phyloP scores from a whole-genome alignment of 2,329 filamentous ascomycete genomes.

The Cordyceps cateniannulata region DNA sequence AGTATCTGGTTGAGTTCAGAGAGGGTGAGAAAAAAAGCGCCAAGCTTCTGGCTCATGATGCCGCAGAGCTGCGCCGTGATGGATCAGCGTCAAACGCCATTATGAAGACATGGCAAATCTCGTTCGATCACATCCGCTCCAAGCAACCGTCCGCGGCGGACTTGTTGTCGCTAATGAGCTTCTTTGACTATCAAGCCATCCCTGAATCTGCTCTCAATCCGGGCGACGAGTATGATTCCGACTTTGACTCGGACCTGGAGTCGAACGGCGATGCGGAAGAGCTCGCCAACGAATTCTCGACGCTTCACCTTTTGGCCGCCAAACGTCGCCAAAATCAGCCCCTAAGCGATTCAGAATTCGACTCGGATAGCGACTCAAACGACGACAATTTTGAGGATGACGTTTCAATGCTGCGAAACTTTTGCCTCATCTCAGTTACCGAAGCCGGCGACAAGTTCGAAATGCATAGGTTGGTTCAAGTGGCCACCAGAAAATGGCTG shows the following conservation, averaged over 20 bases:
- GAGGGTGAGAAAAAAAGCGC: slow-evolving; percentile 12
- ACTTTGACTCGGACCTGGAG: background rate
- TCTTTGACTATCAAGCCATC: slow-evolving; percentile 38
- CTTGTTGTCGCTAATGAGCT: slow-evolving; percentile 39
- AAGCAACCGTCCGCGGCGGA: slow-evolving; percentile 29
- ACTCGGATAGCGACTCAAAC: no score
- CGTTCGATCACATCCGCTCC: slow-evolving; percentile 27
- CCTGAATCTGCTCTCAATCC: slow-evolving; percentile 25
- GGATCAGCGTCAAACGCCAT: slow-evolving; percentile 18
- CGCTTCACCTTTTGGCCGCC: background rate
- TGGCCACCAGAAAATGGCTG: slow-evolving; percentile 27
- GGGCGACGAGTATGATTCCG: background rate
- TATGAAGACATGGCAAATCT: slow-evolving; percentile 20
- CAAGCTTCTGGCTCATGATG: slow-evolving; percentile 12
- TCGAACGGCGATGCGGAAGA: background rate
- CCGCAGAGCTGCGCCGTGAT: slow-evolving; percentile 17
- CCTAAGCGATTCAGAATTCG: no score
- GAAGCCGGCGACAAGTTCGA: slow-evolving; percentile 23
- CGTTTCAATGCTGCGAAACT: slow-evolving; percentile 28
- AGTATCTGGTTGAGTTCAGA: slow-evolving; percentile 33
- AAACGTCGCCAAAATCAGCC: background rate
- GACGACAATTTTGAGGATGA: slow-evolving; percentile 24
- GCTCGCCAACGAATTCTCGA: background rate
- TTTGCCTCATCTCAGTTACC: slow-evolving; percentile 27
- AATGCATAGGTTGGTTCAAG: slow-evolving; percentile 35